Percentiles rank a stretch among this genome's conserved stretches.
These are phyloP conservation scores for Yamadazyma triangularis DNA, from an alignment of 1,139 yeast genomes.

Conservation along the genomic window DNA sequence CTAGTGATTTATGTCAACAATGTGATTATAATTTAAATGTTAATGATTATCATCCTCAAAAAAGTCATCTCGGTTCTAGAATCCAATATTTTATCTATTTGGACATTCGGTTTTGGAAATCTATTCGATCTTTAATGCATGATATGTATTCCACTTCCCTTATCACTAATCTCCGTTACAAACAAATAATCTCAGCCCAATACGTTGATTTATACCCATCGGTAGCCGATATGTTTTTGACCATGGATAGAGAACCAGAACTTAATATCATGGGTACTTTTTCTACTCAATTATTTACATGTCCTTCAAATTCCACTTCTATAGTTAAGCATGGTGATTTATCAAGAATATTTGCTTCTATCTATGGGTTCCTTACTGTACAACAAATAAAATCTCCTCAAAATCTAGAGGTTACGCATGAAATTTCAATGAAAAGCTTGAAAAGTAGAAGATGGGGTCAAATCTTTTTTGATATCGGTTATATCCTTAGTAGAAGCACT, in stretches of 20 bases:
- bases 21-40: conserved; percentile 41
- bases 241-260: conserved; percentile 80
- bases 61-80: conserved; percentile 57
- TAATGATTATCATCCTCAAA: conserved; percentile 22
- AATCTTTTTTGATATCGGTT: conserved; percentile 78
- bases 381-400: conserved; percentile 50
- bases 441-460: conserved; percentile 83
- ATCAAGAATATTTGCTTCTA: conserved; percentile 60
- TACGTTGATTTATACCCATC: conserved; percentile 81
- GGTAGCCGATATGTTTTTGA: conserved; percentile 68
- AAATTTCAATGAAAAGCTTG: conserved; percentile 44
- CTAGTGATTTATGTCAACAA: conserved; percentile 35
- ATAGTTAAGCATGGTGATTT: conserved; percentile 69
- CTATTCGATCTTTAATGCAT: conserved; percentile 55
- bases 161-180: conserved; percentile 60
- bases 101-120: conserved; percentile 72
- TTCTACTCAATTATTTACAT: conserved; percentile 84
- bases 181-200: conserved; percentile 63
- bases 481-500: conserved; percentile 66
- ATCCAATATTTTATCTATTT: conserved; percentile 70
- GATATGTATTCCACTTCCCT: conserved; percentile 68
- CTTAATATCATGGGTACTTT: conserved; percentile 67
- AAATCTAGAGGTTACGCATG: conserved; percentile 38
- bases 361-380: conserved; percentile 60
- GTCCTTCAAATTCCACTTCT: conserved; percentile 71